Evolutionary conservation across 176 grass and related monocot species (phyloP).

Genomic region (Cenchrus americanus): DNA sequence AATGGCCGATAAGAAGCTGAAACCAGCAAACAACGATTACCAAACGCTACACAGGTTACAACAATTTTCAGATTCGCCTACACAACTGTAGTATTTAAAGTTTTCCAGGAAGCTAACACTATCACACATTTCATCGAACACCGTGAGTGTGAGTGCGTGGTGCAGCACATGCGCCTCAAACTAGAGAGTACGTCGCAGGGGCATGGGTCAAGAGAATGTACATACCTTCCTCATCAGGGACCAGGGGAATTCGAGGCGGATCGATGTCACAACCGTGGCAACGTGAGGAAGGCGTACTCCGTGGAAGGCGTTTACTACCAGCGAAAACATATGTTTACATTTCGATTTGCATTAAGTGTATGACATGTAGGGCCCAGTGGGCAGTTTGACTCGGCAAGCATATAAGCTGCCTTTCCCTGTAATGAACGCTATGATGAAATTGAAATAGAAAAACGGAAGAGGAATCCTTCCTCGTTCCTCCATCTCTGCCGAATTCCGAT

Average conservation of each 20-base stretch:
- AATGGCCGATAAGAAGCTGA: not conserved
- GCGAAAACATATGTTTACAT: too few relatives aligned
- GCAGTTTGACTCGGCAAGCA: too few relatives aligned
- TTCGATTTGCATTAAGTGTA: too few relatives aligned
- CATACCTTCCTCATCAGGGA: constrained; percentile 67
- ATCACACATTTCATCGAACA: not conserved
- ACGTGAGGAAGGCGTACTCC: too few relatives aligned
- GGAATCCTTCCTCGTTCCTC: too few relatives aligned
- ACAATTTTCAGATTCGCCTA: not conserved
- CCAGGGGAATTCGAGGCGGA: constrained; percentile 70
- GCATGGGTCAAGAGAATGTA: not conserved
- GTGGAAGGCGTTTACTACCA: too few relatives aligned
- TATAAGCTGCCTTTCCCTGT: too few relatives aligned
- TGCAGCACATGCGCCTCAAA: not conserved
- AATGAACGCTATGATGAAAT: too few relatives aligned
- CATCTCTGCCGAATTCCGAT: too few relatives aligned
- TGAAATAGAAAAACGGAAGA: too few relatives aligned
- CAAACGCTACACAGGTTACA: constrained; percentile 11
- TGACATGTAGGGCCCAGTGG: too few relatives aligned
- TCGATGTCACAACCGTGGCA: too few relatives aligned
- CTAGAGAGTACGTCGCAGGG: not conserved
- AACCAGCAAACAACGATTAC: not conserved
- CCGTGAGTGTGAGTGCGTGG: not conserved
- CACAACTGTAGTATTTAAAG: not conserved
- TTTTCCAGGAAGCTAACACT: not conserved